Conservation (phyloP, 371 early-diverging fungal species). For the Syncephalastrum monosporum region DNA sequence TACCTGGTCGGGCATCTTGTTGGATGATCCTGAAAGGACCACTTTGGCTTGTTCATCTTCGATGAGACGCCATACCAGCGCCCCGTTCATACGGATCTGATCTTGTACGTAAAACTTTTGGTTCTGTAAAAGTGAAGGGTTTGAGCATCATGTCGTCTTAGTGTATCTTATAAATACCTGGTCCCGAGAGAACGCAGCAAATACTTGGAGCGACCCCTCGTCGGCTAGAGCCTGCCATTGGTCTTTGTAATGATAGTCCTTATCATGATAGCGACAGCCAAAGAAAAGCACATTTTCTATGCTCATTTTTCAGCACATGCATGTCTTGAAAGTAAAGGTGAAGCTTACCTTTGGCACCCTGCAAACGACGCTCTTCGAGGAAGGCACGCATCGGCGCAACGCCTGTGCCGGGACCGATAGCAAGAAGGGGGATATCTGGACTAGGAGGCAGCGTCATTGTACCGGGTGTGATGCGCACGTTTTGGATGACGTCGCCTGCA, state of each 20-base stretch:
- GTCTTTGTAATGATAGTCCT: constrained; percentile 72
- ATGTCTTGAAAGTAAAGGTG: background rate
- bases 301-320: background rate
- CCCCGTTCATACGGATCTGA: constrained; percentile 59
- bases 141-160: background rate
- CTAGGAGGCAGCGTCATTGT: constrained; percentile 70
- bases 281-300: constrained; percentile 73
- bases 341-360: constrained; percentile 40
- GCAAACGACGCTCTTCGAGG: constrained; percentile 61
- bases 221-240: constrained; percentile 60
- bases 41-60: constrained; percentile 57
- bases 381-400: constrained; percentile 90
- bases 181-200: constrained; percentile 79
- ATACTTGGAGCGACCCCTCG: constrained; percentile 50
- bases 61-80: constrained; percentile 66
- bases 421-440: constrained; percentile 59
- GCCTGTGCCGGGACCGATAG: constrained; percentile 86
- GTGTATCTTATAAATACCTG: constrained; percentile 14
- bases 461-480: constrained; percentile 65
- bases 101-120: constrained; percentile 79
- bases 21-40: constrained; percentile 76
- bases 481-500: constrained; percentile 43
- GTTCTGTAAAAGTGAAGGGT: constrained; percentile 7
- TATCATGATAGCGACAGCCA: constrained; percentile 72
- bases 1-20: constrained; percentile 83